A percentile compares a stretch with the other conserved stretches of the same genome.
These are phyloP conservation scores for Entomortierella parvispora DNA, from an alignment of 192 early-diverging fungal genomes.

Conservation along the genomic window DNA sequence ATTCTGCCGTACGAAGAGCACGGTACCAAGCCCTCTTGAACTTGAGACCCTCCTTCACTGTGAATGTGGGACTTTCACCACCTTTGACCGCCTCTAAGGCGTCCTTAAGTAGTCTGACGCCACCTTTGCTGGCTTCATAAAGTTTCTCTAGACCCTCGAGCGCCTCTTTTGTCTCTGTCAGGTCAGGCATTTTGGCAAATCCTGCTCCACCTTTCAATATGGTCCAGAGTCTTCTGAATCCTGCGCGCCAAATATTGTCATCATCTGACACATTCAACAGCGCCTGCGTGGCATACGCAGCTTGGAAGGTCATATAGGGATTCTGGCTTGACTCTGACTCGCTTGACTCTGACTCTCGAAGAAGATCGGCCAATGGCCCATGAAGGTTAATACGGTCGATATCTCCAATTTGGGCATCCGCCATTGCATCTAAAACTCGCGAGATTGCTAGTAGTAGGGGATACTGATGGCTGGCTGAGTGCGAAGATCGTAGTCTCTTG, in stretches of 20 bases:
- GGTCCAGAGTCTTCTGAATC: neutral
- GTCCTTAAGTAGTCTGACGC: neutral
- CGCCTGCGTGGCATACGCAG: slow-evolving; percentile 5
- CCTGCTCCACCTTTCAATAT: slow-evolving; percentile 4
- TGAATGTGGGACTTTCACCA: neutral
- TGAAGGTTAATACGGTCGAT: slow-evolving; percentile 3
- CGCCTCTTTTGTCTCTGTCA: neutral
- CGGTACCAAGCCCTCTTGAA: slow-evolving; percentile 8
- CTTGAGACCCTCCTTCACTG: slow-evolving; percentile 7
- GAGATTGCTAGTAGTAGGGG: neutral
- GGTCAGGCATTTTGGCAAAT: slow-evolving; percentile 5
- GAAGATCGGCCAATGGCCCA: neutral
- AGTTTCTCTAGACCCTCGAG: slow-evolving; percentile 2
- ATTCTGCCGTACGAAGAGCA: slow-evolving; percentile 3
- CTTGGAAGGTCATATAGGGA: slow-evolving; percentile 11
- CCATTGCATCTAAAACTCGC: slow-evolving; percentile 12
- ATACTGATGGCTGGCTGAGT: neutral
- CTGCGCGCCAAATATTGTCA: slow-evolving; percentile 4
- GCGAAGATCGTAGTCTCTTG: neutral
- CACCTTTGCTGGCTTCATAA: slow-evolving; percentile 11
- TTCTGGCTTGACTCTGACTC: neutral
- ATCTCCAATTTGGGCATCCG: neutral
- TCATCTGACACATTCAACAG: slow-evolving; percentile 5
- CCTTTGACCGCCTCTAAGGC: neutral
- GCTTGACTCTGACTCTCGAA: slow-evolving; percentile 6